Percentiles rank a stretch among this genome's conserved stretches.
Conservation (phyloP, 495 filamentous ascomycete genomes). For the Podospora australis region DNA sequence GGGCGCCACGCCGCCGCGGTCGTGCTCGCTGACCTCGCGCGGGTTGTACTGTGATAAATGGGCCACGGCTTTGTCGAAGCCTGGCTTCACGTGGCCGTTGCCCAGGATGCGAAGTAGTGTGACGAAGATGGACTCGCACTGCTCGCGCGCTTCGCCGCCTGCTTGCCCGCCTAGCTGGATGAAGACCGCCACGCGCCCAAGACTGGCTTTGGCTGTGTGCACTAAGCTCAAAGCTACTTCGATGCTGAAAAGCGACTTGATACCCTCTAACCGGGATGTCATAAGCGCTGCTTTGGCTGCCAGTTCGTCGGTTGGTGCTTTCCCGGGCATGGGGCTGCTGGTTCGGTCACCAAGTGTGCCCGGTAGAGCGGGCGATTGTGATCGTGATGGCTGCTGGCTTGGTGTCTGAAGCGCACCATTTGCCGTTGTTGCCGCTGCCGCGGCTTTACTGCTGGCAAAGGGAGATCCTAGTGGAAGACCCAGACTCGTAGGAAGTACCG, state of each 20-base stretch:
- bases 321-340: slow-evolving; percentile 45
- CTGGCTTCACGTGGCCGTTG: slow-evolving; percentile 76
- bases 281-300: slow-evolving; percentile 95
- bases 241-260: slow-evolving; percentile 89
- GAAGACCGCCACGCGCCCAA: slow-evolving; percentile 82
- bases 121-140: slow-evolving; percentile 89
- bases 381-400: slow-evolving; percentile 37
- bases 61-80: slow-evolving; percentile 85
- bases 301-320: slow-evolving; percentile 80
- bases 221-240: slow-evolving; percentile 88
- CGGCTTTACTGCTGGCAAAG: slow-evolving; percentile 40
- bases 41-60: slow-evolving; percentile 91
- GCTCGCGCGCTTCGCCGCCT: slow-evolving; percentile 77
- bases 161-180: slow-evolving; percentile 69
- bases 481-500: slow-evolving; percentile 58
- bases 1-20: slow-evolving; percentile 69
- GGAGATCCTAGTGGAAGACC: slow-evolving; percentile 43
- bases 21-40: slow-evolving; percentile 70
- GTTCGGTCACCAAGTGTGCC: slow-evolving; percentile 20
- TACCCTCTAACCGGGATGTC: slow-evolving; percentile 88
- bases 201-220: slow-evolving; percentile 79
- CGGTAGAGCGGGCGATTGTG: slow-evolving; percentile 34
- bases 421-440: slow-evolving; percentile 22
- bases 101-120: slow-evolving; percentile 76
- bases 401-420: slow-evolving; percentile 18